phyloP scores from a whole-genome alignment of 495 filamentous ascomycete species.

The Hypoxylon cercidicola region DNA sequence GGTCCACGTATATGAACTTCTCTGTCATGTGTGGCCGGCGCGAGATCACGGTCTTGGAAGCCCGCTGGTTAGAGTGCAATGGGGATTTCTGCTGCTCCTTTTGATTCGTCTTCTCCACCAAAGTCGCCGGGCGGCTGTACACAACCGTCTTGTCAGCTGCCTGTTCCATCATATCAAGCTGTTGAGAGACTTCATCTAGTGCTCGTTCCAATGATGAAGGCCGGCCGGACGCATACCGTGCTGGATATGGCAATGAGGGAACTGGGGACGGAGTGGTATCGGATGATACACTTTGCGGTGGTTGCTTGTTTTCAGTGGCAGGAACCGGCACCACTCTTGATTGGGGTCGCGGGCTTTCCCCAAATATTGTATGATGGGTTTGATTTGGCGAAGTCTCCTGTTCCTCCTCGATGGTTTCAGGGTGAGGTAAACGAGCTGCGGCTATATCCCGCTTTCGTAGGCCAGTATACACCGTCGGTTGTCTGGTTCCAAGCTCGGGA shows the following conservation, averaged over 20 bases:
- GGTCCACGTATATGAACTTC: constrained; percentile 36
- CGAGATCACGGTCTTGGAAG: constrained; percentile 7
- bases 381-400: constrained; percentile 38
- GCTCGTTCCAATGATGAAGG: constrained; percentile 51
- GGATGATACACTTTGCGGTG: constrained; percentile 13
- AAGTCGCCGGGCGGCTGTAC: constrained; percentile 11
- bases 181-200: constrained; percentile 49
- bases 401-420: constrained; percentile 48
- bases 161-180: constrained; percentile 48
- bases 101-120: constrained; percentile 29
- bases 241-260: constrained; percentile 46
- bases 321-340: constrained; percentile 2
- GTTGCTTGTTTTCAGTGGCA: constrained; percentile 5
- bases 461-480: constrained; percentile 17
- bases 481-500: constrained; percentile 8
- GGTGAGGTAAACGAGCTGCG: constrained; percentile 27
- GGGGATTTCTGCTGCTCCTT: constrained; percentile 12
- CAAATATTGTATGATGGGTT: not conserved
- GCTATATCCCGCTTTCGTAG: constrained; percentile 38
- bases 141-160: constrained; percentile 10
- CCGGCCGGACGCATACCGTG: constrained; percentile 45
- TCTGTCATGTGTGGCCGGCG: constrained; percentile 28
- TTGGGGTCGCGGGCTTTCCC: constrained; percentile 2
- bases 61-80: constrained; percentile 2
- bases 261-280: constrained; percentile 34